These are phyloP conservation scores for Pseudocercospora eumusae DNA, from an alignment of 2,329 filamentous ascomycete species.

Conservation along the genomic window DNA sequence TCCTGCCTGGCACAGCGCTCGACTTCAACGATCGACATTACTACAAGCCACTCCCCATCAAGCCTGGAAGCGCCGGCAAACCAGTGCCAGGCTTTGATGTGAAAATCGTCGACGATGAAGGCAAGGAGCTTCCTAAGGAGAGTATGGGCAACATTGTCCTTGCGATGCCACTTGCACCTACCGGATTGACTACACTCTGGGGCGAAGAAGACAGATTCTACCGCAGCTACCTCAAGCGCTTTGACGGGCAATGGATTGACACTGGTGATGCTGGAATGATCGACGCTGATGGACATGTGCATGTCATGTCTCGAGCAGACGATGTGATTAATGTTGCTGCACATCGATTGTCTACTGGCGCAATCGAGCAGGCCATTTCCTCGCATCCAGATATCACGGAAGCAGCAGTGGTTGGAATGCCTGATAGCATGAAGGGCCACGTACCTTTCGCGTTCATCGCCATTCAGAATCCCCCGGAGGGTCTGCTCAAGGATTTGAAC, in stretches of 20 bases:
- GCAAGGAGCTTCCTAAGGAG: slow-evolving; percentile 68
- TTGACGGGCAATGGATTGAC: slow-evolving; percentile 80
- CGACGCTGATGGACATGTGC: slow-evolving; percentile 65
- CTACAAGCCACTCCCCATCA: slow-evolving; percentile 61
- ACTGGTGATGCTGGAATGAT: slow-evolving; percentile 89
- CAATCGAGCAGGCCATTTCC: slow-evolving; percentile 88
- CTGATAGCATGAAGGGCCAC: slow-evolving; percentile 83
- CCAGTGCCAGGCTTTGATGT: slow-evolving; percentile 91
- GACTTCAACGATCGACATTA: slow-evolving; percentile 50
- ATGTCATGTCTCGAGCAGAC: slow-evolving; percentile 67
- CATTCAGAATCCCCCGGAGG: slow-evolving; percentile 52
- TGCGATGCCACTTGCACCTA: slow-evolving; percentile 77
- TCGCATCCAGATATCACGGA: slow-evolving; percentile 78
- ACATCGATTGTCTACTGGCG: slow-evolving; percentile 82
- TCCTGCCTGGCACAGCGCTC: slow-evolving; percentile 63
- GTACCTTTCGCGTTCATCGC: slow-evolving; percentile 88
- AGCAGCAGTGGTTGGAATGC: slow-evolving; percentile 82
- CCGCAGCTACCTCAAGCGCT: slow-evolving; percentile 79
- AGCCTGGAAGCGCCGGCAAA: slow-evolving; percentile 85
- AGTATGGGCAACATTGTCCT: slow-evolving; percentile 92
- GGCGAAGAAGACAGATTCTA: slow-evolving; percentile 84
- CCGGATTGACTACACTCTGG: slow-evolving; percentile 84
- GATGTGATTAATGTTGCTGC: slow-evolving; percentile 96
- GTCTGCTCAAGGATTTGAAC: slow-evolving; percentile 67
- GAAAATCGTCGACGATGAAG: slow-evolving; percentile 76